phyloP scores from a whole-genome alignment of 352 stramenopile species.

The Pythium aphanidermatum region DNA sequence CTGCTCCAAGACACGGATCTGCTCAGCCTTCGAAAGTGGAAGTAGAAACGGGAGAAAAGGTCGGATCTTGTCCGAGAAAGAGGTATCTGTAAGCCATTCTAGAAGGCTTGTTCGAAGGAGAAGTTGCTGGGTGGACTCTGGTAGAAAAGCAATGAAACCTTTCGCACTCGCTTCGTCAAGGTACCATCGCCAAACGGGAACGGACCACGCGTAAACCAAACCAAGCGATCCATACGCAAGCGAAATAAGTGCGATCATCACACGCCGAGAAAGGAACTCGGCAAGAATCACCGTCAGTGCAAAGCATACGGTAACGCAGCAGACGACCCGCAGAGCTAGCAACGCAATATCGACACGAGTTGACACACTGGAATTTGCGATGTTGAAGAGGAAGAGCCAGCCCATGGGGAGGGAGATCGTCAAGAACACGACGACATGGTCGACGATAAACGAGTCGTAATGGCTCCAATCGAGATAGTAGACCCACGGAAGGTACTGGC shows the following conservation, averaged over 20 bases:
- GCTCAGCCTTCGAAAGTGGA: constrained; percentile 56
- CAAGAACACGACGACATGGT: constrained; percentile 61
- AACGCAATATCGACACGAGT: constrained; percentile 46
- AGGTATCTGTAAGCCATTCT: constrained; percentile 78
- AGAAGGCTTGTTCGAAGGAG: constrained; percentile 70
- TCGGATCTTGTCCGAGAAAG: constrained; percentile 59
- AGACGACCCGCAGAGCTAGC: constrained; percentile 51
- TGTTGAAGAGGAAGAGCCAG: constrained; percentile 65
- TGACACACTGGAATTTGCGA: constrained; percentile 48
- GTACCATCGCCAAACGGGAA: constrained; percentile 77
- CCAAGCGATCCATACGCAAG: constrained; percentile 58
- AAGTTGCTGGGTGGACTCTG: constrained; percentile 45
- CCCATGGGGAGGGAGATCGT: constrained; percentile 51
- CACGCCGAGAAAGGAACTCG: constrained; percentile 66
- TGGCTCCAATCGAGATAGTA: constrained; percentile 49
- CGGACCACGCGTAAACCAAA: constrained; percentile 74
- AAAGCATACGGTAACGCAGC: constrained; percentile 54
- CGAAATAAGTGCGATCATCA: constrained; percentile 64
- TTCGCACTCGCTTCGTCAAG: constrained; percentile 42
- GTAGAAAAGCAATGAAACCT: constrained; percentile 59
- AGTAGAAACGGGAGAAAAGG: constrained; percentile 75
- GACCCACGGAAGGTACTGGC: constrained; percentile 44
- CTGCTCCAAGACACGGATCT: constrained; percentile 61
- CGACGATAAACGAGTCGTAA: constrained; percentile 69
- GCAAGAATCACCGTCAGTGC: constrained; percentile 70